Conservation (phyloP, 78 protist genomes). For the Salpingoeca rosetta region DNA sequence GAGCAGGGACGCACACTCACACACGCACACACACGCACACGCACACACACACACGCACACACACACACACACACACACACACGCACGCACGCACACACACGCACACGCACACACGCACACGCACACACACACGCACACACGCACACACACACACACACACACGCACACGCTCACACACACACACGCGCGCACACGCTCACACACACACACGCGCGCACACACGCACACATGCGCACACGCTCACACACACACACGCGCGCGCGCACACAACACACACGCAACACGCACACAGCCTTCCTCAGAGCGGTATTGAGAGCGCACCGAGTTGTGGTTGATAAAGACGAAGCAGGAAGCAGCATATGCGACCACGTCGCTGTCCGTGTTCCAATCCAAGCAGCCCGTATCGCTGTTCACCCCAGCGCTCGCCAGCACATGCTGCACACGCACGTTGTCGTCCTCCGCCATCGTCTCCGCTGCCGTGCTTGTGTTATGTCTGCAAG, state of each 20-base stretch:
- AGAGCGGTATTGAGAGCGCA: no score
- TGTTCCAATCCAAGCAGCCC: no score
- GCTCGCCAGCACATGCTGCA: no score
- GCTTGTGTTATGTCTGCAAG: no score
- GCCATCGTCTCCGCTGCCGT: no score
- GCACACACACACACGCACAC: not conserved
- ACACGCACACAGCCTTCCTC: no score
- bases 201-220: not conserved
- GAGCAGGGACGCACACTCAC: not conserved
- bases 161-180: not conserved
- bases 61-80: not conserved
- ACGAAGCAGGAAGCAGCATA: no score
- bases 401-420: no score
- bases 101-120: not conserved
- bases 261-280: not conserved
- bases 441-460: no score
- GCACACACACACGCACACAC: not conserved
- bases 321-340: no score
- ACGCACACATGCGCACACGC: no score
- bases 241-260: not conserved
- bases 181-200: not conserved
- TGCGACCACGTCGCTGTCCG: no score
- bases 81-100: not conserved
- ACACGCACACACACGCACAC: not conserved
- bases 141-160: not conserved